Evolutionary conservation across 345 rosid genomes (phyloP).

Genomic region (Eucalyptus rudis): DNA sequence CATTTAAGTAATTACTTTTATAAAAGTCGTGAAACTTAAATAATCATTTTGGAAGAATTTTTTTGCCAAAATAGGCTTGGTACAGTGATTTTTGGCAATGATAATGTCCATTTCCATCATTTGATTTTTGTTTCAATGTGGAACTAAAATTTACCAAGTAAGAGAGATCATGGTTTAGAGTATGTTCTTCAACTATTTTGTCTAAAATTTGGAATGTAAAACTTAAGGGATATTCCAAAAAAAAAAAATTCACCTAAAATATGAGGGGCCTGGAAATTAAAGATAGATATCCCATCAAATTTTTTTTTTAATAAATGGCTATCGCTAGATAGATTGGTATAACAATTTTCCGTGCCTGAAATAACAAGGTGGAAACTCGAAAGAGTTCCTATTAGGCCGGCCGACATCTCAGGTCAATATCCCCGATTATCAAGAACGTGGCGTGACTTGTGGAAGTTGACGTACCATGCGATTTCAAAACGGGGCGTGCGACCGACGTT

Average conservation of each 20-base stretch:
- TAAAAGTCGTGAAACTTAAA: neutral
- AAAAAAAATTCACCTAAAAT: no score
- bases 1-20: neutral
- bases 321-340: no score
- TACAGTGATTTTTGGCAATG: neutral
- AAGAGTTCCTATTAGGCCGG: no score
- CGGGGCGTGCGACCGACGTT: neutral
- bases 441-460: neutral
- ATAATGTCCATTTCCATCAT: neutral
- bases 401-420: no score
- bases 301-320: no score
- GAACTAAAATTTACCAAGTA: neutral
- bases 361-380: no score
- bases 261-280: no score
- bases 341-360: no score
- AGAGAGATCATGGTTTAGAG: rapidly evolving
- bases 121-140: neutral
- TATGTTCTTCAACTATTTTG: rapidly evolving
- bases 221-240: no score
- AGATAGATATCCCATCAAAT: no score
- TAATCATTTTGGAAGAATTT: rapidly evolving
- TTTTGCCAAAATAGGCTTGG: neutral
- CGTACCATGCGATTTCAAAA: neutral
- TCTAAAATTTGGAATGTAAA: no score
- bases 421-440: neutral